Conservation (phyloP, 306 rosid species). For the Prunus padus region DNA sequence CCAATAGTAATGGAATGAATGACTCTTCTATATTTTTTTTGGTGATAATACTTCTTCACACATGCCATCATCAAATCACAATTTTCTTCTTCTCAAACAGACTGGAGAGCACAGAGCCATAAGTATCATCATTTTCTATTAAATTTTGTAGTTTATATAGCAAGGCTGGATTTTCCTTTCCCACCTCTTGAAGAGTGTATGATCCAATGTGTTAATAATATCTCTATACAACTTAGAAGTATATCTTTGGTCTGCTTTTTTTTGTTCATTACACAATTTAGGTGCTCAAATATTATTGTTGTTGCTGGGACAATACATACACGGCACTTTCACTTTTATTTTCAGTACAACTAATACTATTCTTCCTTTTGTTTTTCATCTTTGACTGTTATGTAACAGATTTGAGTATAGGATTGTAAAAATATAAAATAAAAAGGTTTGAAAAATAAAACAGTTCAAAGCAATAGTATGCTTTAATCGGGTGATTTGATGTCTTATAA, state of each 20-base stretch:
- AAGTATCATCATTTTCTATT: neutral
- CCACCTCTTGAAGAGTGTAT: neutral
- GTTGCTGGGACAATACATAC: neutral
- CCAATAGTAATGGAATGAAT: conserved; percentile 59
- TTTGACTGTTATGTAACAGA: neutral
- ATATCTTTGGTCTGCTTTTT: neutral
- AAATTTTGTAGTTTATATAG: conserved; percentile 10
- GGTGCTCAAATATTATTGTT: neutral
- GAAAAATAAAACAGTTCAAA: neutral
- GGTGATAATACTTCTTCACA: no score
- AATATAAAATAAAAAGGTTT: neutral
- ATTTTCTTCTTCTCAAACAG: conserved; percentile 20
- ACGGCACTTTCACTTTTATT: neutral
- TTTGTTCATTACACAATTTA: no score
- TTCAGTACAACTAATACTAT: neutral
- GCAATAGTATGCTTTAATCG: neutral
- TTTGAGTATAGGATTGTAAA: neutral
- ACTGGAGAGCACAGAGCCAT: conserved; percentile 20
- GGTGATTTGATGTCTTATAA: neutral
- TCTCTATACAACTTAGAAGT: neutral
- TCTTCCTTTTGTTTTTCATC: neutral
- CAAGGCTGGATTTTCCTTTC: conserved; percentile 5
- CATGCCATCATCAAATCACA: conserved; percentile 21
- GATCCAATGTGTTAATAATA: neutral
- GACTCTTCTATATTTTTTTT: neutral